Base-by-base conservation (phyloP, 2,329 filamentous ascomycete genomes). In the Fusarium subtropicale region DNA sequence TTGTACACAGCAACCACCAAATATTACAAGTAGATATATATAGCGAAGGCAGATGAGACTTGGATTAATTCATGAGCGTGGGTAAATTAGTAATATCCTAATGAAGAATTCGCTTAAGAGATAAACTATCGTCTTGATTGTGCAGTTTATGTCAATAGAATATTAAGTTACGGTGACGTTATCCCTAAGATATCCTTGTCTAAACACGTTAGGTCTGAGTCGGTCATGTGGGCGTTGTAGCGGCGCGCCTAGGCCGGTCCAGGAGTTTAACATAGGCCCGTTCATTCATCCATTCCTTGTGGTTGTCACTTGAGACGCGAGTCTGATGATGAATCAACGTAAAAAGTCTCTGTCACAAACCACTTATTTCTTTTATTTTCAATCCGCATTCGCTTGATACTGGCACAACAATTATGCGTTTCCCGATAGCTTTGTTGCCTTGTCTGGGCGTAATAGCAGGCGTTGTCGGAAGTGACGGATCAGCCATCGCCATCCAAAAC, bases 221-320 rank as follows among this genome's bases (percentile, higher is more conserved):
- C 47, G 64, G 55, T 70, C 64, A 71, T 64, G 67, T 57, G 67
- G 62, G 13, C 38, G 30, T 30, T 56, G 26, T 34, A 48, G 62
- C 47, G 48, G 61, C 44, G 24, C 45, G 34, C 52, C 67, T 64
- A 71, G 51, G 18, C 67, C 58, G 16, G 36, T 48, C 55, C 41
- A 24, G 24, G 28, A 56, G 57, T n/a, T 26, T 16, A 28, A 56
- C 39, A 20, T 20, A n/a, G 18, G 44, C 39, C 26, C 31, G 13
- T 22, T 28, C 36, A 26, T 61, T 45, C 44, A 68, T 56, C 44
- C 42, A 64, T 57, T 46, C 38, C 44, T 39, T 46, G 34, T 34
- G 34, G 39, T 31, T 47, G 51, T 68, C 58, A 60, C 47, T 56
- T 64, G 47, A 59, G 56, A 45, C 45, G 45, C 24, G 45, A 56